phyloP scores from a whole-genome alignment of 306 rosid genomes.

The Herpetospermum pedunculosum region DNA sequence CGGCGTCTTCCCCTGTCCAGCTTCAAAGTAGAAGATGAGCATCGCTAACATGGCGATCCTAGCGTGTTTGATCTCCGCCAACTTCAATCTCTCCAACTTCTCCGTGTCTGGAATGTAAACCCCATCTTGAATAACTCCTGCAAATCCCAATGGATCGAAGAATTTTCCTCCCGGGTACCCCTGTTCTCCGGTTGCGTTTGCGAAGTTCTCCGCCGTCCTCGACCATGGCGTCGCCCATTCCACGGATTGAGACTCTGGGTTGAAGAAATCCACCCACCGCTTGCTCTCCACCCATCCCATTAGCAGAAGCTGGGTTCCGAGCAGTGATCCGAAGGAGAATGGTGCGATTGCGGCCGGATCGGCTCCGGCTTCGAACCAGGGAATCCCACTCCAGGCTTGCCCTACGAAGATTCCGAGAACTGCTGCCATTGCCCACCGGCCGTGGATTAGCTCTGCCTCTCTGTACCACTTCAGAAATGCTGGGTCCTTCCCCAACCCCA shows the following conservation, averaged over 20 bases:
- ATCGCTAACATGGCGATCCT: conserved; percentile 93
- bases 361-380: conserved; percentile 98
- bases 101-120: conserved; percentile 54
- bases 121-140: conserved; percentile 50
- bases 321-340: conserved; percentile 83
- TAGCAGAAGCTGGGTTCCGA: conserved; percentile 80
- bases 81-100: conserved; percentile 72
- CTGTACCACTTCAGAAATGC: conserved; percentile 95
- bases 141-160: conserved; percentile 75
- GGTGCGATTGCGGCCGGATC: conserved; percentile 84
- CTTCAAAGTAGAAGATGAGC: conserved; percentile 93
- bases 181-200: conserved; percentile 79
- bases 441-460: conserved; percentile 98
- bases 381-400: conserved; percentile 95
- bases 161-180: conserved; percentile 97
- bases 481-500: conserved; percentile 89
- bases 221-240: conserved; percentile 99
- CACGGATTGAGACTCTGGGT: conserved; percentile 88
- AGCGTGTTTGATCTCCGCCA: conserved; percentile 94
- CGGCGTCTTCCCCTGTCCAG: conserved; percentile 98
- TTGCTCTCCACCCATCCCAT: conserved; percentile 99
- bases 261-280: conserved; percentile 97
- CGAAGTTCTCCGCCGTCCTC: conserved; percentile 70
- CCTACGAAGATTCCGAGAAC: conserved; percentile 90
- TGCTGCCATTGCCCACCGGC: conserved; percentile 97